These are phyloP conservation scores for Claviceps capensis DNA, from an alignment of 2,329 filamentous ascomycete species.

Conservation along the genomic window DNA sequence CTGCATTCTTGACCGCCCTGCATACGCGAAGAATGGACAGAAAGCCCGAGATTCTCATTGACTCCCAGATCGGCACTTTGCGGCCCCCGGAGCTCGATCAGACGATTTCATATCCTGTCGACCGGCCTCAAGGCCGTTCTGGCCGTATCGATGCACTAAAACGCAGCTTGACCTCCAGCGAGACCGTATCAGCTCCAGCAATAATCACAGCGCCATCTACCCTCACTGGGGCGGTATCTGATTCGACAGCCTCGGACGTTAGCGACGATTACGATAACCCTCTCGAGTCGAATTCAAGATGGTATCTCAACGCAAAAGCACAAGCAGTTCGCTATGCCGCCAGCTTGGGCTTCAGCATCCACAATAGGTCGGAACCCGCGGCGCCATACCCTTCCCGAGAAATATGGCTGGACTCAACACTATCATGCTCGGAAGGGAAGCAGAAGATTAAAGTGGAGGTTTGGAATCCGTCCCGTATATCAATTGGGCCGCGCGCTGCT, in stretches of 20 bases:
- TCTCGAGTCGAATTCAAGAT: constrained; percentile 28
- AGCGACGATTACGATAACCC: constrained; percentile 28
- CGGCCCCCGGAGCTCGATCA: not conserved
- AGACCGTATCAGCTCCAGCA: not conserved
- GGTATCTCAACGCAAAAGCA: constrained; percentile 28
- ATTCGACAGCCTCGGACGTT: constrained; percentile 18
- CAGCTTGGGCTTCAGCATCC: constrained; percentile 27
- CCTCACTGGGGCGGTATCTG: constrained; percentile 14
- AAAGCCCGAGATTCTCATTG: not conserved
- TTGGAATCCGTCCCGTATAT: constrained; percentile 23
- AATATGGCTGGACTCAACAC: constrained; percentile 29
- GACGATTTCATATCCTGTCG: not conserved
- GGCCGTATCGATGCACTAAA: constrained; percentile 7
- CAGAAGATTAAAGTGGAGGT: constrained; percentile 34
- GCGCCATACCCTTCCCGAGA: constrained; percentile 24
- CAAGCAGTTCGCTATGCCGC: constrained; percentile 30
- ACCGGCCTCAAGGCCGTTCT: not conserved
- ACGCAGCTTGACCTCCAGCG: constrained; percentile 3
- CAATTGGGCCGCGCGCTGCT: constrained; percentile 30
- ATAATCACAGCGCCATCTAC: constrained; percentile 5
- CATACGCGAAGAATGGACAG: not conserved
- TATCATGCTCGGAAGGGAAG: constrained; percentile 21
- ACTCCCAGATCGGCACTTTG: not conserved
- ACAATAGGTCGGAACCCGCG: constrained; percentile 26
- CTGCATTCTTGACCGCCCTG: not conserved